Base-by-base conservation (phyloP, 345 rosid species). In the Geranium rotundifolium region DNA sequence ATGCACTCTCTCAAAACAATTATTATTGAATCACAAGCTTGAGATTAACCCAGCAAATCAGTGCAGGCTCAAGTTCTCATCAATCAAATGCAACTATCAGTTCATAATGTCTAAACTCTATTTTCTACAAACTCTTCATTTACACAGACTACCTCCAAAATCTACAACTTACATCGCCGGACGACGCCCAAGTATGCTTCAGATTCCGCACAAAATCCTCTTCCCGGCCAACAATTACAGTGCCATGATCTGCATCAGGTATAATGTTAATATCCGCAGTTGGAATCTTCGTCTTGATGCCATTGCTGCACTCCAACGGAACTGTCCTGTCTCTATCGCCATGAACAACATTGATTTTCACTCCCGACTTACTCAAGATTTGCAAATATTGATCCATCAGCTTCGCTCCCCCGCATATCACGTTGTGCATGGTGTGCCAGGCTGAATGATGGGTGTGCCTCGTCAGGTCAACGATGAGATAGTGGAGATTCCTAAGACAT, bases 381-480 rank as follows among this genome's bases (percentile, higher is more conserved):
- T 79, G 74, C 58, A 88, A 68, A 59, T 75, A 79, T 3, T 74
- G 80, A 59, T 84, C 91, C 61, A 72, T 60, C 17, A 67, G 79
- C 72, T 80, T 90, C 0, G 82, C 84, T 64, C 91, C 95, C 29
- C 93, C 89, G 55, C 88, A 90, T 65, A 88, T 67, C 63, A 86
- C 89, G 70, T 88, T 91, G 61, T 88, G 93, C 93, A 86, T 79
- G 29, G 81, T 77, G 30, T 84, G 89, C 91, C 89, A 91, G 19
- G 84, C 91, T 0, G 97, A 88, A 65, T 72, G 86, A 73, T 91
- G 97, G 8, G 96, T 86, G 72, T 88, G 95, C 80, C 76, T 83
- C 0, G 87, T 75, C 58, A 88, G 23, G 69, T 83, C 87, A 17
- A 31, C 54, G 5, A 60, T 13, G 69, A 62, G 19, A 61, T 78